Conservation (phyloP, 169 alveolate genomes). For the Pseudocohnilembus persalinus region DNA sequence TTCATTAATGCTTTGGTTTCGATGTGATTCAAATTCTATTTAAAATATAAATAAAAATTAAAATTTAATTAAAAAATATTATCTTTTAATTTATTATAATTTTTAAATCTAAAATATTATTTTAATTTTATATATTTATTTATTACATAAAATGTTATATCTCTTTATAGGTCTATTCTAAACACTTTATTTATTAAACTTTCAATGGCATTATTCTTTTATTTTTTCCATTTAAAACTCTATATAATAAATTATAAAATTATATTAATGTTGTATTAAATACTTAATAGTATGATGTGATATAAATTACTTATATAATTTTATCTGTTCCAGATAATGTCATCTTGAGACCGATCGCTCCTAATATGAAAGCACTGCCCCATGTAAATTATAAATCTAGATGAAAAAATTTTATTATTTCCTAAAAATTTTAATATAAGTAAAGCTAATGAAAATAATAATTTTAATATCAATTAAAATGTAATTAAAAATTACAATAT, state of each 20-base stretch:
- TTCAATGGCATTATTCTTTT: neutral
- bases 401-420: slow-evolving; percentile 14
- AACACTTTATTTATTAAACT: slow-evolving; percentile 1
- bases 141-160: slow-evolving; percentile 14
- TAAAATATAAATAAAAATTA: neutral
- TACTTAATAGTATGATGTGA: neutral
- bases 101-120: neutral
- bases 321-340: neutral
- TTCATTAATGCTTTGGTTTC: neutral
- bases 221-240: neutral
- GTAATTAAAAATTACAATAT: neutral
- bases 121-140: no score
- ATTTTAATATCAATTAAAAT: neutral
- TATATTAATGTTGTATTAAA: neutral
- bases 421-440: neutral
- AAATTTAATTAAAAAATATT: neutral
- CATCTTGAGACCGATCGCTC: neutral
- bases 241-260: neutral
- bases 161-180: neutral
- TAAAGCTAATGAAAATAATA: neutral
- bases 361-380: slow-evolving; percentile 1
- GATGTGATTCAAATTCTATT: neutral
- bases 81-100: no score
- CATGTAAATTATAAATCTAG: slow-evolving; percentile 3
- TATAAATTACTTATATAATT: neutral